Conservation (phyloP, 768 basidiomycete genomes). For the Termitomyces titanicus region DNA sequence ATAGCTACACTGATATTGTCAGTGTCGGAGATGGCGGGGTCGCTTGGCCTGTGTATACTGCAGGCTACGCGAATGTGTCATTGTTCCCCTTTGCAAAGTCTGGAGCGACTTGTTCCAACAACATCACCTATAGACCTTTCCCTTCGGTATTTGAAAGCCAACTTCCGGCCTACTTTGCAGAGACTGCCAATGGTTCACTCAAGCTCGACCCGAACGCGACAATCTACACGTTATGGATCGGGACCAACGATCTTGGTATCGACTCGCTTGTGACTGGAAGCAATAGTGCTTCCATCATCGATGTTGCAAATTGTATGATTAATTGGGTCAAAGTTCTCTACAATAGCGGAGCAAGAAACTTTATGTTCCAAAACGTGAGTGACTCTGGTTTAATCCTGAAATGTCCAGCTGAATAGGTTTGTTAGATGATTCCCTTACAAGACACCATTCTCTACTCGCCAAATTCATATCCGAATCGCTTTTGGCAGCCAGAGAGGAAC, state of each 20-base stretch:
- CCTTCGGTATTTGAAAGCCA: conserved; percentile 58
- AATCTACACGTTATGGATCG: conserved; percentile 66
- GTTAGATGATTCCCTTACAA: conserved; percentile 57
- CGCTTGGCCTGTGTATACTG: conserved; percentile 60
- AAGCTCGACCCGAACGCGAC: conserved; percentile 41
- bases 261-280: conserved; percentile 51
- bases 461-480: conserved; percentile 44
- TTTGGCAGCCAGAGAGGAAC: conserved; percentile 48
- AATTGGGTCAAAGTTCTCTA: conserved; percentile 59
- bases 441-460: conserved; percentile 43
- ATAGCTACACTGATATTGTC: conserved; percentile 58
- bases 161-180: conserved; percentile 48
- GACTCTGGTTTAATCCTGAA: background rate
- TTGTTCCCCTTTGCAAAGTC: conserved; percentile 58
- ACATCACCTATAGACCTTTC: conserved; percentile 53
- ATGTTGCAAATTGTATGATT: conserved; percentile 54
- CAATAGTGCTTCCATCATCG: conserved; percentile 51
- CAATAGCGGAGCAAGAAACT: conserved; percentile 57
- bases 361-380: conserved; percentile 65
- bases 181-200: conserved; percentile 38
- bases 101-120: conserved; percentile 66
- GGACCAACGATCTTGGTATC: conserved; percentile 61
- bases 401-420: background rate
- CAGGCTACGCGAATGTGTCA: conserved; percentile 47
- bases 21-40: conserved; percentile 38